Conservation (phyloP, 257 asterid genomes). For the Paraleonurus japonicus region DNA sequence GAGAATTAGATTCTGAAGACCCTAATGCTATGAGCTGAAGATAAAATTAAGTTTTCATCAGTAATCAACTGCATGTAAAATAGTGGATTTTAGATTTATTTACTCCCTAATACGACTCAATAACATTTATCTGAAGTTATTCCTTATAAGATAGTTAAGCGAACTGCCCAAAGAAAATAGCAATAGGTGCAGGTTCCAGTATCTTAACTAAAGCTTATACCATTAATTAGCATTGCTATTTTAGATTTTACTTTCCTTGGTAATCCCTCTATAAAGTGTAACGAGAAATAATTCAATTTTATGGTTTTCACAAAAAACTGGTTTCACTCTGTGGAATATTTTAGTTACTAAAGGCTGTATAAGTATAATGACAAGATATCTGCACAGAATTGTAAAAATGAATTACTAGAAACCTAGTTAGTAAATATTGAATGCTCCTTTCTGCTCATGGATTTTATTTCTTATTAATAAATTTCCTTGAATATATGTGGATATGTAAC, state of each 20-base stretch:
- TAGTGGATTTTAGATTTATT: background rate
- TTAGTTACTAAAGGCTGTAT: background rate
- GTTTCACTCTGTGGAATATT: background rate
- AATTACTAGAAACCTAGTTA: background rate
- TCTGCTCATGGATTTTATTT: constrained; percentile 16
- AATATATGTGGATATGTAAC: constrained; percentile 4
- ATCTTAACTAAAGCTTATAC: background rate
- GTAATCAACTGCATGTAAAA: background rate
- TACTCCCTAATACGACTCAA: background rate
- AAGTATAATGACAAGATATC: background rate
- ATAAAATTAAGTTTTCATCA: background rate
- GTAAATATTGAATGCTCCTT: background rate
- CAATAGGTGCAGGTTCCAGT: background rate
- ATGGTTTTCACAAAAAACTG: background rate
- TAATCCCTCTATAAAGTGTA: background rate
- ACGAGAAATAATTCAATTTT: background rate
- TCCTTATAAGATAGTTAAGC: background rate
- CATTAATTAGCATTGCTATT: background rate
- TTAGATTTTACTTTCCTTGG: background rate
- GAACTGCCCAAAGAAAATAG: background rate
- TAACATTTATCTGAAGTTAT: background rate
- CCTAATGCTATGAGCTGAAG: constrained; percentile 8
- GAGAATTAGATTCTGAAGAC: background rate
- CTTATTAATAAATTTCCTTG: background rate
- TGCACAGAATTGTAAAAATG: constrained; percentile 8